Base-by-base conservation (phyloP, 257 asterid species). In the Solanum chmielewskii region DNA sequence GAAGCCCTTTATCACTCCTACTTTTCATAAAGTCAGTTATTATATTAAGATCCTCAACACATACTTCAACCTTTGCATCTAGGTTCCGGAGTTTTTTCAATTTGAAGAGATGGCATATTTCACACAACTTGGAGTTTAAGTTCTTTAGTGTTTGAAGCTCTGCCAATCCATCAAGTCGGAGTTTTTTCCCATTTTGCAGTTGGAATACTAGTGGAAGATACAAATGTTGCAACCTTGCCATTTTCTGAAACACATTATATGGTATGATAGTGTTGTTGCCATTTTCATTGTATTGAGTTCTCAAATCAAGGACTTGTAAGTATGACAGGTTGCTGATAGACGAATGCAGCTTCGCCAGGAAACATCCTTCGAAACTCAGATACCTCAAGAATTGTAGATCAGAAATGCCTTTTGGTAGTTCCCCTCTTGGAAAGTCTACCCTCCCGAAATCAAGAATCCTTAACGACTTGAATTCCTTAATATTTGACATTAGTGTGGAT, bases 231-330 rank as follows among this genome's bases (percentile, higher is more conserved):
- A 90, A 41, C 10, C 89, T 45, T n/a, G 39, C 73, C 87, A 88
- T 41, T 31, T 47, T 77, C 29, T 15, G 52, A 25, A 88, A 33
- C 42, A 77, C 59, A 35, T 47, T 6, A 47, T 88, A 12, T 11
- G 88, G 86, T 31, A 88, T 33, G 21, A 35, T 84, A 31, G 69
- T 9, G 42, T 33, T 23, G 29, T 39, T 45, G 52, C 52, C n/a
- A 2, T 23, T 21, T 1, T 9, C 64, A 14, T n/a, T 35, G 10
- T 89, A 4, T 47, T 47, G 56, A 47, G 20, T 86, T 39, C 90
- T 84, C 8, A 92, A 80, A 82, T 92, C 91, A 8, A 92, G 91
- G 70, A 85, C 88, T 69, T 87, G 84, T 87, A 92, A 66, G 41
- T 5, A 31, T 5, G 71, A 29, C 74, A 92, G 80, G 6, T 56